phyloP scores from a whole-genome alignment of 2,329 filamentous ascomycete species.

The Chaetothyriales sp. region DNA sequence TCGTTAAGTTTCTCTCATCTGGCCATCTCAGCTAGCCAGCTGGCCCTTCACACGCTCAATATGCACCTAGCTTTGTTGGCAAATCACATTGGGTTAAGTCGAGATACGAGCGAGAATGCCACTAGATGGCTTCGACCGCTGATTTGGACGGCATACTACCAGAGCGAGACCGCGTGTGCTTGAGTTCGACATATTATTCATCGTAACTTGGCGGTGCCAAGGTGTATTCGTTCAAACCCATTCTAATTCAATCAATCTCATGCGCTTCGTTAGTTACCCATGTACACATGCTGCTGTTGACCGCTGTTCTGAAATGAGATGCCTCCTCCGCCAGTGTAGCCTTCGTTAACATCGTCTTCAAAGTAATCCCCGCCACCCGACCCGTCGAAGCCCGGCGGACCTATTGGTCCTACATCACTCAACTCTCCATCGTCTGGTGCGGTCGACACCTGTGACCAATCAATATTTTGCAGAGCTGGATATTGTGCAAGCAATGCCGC shows the following conservation, averaged over 20 bases:
- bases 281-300: neutral
- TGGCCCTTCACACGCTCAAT: too few relatives aligned
- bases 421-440: slow-evolving; percentile 44
- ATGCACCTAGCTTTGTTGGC: too few relatives aligned
- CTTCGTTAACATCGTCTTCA: slow-evolving; percentile 40
- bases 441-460: slow-evolving; percentile 67
- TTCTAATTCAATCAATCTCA: neutral
- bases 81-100: too few relatives aligned
- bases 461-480: slow-evolving; percentile 77
- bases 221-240: neutral
- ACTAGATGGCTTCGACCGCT: too few relatives aligned
- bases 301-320: slow-evolving; percentile 1
- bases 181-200: neutral
- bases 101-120: too few relatives aligned
- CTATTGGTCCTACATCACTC: slow-evolving; percentile 52
- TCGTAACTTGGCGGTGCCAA: neutral
- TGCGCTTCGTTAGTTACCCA: neutral
- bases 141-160: too few relatives aligned
- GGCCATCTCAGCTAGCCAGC: too few relatives aligned
- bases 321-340: slow-evolving; percentile 22
- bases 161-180: too few relatives aligned
- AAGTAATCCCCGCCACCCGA: slow-evolving; percentile 56
- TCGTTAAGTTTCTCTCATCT: too few relatives aligned
- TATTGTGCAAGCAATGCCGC: slow-evolving; percentile 83
- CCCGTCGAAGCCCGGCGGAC: slow-evolving; percentile 67